A percentile compares a stretch with the other conserved stretches of the same genome.
These are phyloP conservation scores for Geum urbanum DNA, from an alignment of 306 rosid species.

Conservation along the genomic window DNA sequence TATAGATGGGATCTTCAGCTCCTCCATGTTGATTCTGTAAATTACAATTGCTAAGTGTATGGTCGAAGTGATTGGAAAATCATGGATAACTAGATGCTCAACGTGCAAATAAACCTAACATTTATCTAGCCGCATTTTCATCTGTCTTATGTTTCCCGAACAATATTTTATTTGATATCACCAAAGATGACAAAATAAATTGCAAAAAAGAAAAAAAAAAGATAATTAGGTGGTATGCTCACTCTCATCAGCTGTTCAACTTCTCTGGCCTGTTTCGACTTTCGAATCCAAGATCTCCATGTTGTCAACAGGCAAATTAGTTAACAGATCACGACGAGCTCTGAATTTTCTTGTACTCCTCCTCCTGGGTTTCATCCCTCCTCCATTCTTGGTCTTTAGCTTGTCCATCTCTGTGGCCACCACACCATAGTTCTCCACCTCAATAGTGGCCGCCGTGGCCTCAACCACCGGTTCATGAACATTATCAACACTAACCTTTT, in stretches of 20 bases:
- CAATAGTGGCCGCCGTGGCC: neutral
- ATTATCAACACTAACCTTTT: neutral
- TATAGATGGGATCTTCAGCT: constrained; percentile 6
- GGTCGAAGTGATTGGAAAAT: neutral
- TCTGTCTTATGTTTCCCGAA: too few relatives aligned
- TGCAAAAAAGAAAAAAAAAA: too few relatives aligned
- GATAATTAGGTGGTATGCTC: too few relatives aligned
- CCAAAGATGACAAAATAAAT: too few relatives aligned
- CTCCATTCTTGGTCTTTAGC: neutral
- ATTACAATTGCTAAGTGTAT: neutral
- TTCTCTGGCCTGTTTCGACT: too few relatives aligned
- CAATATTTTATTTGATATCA: too few relatives aligned
- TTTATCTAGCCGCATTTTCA: neutral
- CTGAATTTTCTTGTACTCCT: neutral
- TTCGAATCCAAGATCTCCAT: too few relatives aligned
- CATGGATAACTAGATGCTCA: neutral
- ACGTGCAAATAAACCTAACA: neutral
- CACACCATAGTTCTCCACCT: neutral
- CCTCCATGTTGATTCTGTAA: neutral
- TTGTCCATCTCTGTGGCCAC: neutral
- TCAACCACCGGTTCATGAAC: neutral
- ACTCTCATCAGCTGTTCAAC: too few relatives aligned
- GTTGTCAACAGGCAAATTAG: too few relatives aligned
- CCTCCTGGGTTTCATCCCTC: neutral
- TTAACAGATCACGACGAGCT: too few relatives aligned